Evolutionary conservation across 345 rosid genomes (phyloP).

Genomic region (Euphorbia tirucalli): DNA sequence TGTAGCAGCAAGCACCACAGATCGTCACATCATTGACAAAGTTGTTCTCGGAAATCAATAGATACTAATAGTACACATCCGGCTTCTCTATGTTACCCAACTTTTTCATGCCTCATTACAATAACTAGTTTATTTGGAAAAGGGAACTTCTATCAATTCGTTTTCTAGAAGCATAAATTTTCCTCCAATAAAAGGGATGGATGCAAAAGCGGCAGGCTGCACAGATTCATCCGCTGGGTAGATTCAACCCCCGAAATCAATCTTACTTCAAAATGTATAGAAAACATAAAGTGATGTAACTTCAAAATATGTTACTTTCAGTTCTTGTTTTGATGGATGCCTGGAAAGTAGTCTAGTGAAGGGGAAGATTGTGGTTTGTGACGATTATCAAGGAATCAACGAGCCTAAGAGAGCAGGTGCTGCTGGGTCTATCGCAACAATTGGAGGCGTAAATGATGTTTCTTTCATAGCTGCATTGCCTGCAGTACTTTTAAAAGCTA

Average conservation of each 20-base stretch:
- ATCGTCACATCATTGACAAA: conserved; percentile 25
- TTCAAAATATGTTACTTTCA: neutral
- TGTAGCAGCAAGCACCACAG: conserved; percentile 32
- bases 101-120: neutral
- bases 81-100: neutral
- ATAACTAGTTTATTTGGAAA: neutral
- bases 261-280: neutral
- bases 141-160: conserved; percentile 5
- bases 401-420: conserved; percentile 1
- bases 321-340: neutral
- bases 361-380: conserved; percentile 3
- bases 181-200: neutral
- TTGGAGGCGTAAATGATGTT: neutral
- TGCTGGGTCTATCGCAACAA: conserved; percentile 26
- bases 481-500: conserved; percentile 4
- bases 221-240: neutral
- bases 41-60: conserved; percentile 24
- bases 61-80: conserved; percentile 19
- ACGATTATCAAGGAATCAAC: neutral
- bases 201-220: neutral
- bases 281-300: neutral
- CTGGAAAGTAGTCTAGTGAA: neutral
- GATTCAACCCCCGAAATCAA: neutral
- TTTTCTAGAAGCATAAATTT: neutral
- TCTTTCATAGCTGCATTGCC: conserved; percentile 29